Percentiles rank a stretch among this genome's conserved stretches.
These are phyloP conservation scores for Botrytis cinerea DNA, from an alignment of 2,329 filamentous ascomycete genomes.

Conservation along the genomic window DNA sequence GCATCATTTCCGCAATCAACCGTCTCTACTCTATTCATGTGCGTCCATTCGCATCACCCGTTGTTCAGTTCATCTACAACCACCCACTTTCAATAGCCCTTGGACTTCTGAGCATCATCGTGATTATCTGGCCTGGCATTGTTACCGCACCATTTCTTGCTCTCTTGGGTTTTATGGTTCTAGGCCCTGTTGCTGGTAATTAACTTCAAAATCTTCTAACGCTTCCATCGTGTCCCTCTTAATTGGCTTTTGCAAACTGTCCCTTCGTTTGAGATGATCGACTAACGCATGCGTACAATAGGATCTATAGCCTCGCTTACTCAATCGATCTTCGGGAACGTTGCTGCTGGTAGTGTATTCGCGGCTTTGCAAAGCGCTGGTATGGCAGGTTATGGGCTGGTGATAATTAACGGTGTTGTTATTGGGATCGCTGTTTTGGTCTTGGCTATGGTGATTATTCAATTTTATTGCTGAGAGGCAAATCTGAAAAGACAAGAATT, in stretches of 20 bases:
- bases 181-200: background rate
- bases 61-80: background rate
- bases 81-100: background rate
- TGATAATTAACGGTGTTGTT: background rate
- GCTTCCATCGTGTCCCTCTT: background rate
- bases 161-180: background rate
- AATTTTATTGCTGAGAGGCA: background rate
- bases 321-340: background rate
- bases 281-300: background rate
- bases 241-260: accelerated
- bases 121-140: background rate
- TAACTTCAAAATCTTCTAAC: background rate
- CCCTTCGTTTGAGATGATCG: accelerated
- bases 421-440: background rate
- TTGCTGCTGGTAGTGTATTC: background rate
- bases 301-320: background rate
- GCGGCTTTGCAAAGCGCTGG: background rate
- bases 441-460: background rate
- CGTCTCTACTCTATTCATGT: background rate
- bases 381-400: background rate
- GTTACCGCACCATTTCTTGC: background rate
- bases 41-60: background rate
- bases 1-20: background rate
- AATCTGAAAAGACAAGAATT: background rate
- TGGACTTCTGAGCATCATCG: background rate